phyloP scores from a whole-genome alignment of 108 stramenopile species.

The Thalassiosira profunda region DNA sequence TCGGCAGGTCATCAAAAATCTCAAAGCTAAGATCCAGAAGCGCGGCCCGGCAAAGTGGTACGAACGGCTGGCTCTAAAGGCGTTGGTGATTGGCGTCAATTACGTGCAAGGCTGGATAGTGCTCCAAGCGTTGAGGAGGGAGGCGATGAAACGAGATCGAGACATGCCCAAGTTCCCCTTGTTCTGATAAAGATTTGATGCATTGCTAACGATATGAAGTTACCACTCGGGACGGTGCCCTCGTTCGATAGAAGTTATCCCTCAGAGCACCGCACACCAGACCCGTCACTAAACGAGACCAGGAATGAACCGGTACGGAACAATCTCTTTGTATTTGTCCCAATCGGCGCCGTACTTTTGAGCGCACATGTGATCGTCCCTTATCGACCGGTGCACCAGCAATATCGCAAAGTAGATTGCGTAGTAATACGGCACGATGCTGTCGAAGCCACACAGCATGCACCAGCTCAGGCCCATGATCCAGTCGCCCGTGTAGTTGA shows the following conservation, averaged over 20 bases:
- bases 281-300: constrained; percentile 89
- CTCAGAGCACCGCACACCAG: too few relatives aligned
- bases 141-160: constrained; percentile 75
- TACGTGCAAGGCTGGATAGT: constrained; percentile 90
- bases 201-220: background rate
- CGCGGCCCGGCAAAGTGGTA: constrained; percentile 68
- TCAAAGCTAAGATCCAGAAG: constrained; percentile 22
- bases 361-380: constrained; percentile 96
- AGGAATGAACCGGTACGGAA: constrained; percentile 97
- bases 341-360: constrained; percentile 98
- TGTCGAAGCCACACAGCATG: constrained; percentile 91
- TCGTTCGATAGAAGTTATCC: background rate
- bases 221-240: background rate
- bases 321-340: constrained; percentile 90
- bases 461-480: constrained; percentile 98
- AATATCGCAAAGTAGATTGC: constrained; percentile 95
- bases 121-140: constrained; percentile 73
- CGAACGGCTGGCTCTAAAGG: constrained; percentile 72
- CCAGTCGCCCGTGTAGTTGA: constrained; percentile 99
- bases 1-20: constrained; percentile 38
- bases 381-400: constrained; percentile 94
- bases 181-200: constrained; percentile 51
- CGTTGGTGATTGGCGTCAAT: constrained; percentile 76
- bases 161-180: constrained; percentile 90
- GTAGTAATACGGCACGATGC: constrained; percentile 96